These are phyloP conservation scores for Trichoderma lentiforme DNA, from an alignment of 2,329 filamentous ascomycete species.

Conservation along the genomic window DNA sequence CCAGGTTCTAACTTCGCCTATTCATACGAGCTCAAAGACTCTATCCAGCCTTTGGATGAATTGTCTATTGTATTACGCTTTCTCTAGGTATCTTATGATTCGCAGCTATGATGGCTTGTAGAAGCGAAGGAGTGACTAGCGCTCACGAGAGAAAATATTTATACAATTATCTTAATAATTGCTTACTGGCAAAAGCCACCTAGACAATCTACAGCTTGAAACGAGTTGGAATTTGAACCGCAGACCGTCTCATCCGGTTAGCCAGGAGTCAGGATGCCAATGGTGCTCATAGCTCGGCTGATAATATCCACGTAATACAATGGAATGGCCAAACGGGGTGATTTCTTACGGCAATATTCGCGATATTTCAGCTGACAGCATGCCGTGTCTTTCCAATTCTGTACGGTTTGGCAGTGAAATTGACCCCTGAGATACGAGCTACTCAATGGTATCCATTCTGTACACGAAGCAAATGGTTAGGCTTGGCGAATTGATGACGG, in stretches of 20 bases:
- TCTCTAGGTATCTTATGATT: background rate
- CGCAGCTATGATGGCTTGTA: background rate
- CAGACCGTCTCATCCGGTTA: background rate
- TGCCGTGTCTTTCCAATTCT: background rate
- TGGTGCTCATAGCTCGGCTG: background rate
- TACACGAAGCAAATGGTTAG: background rate
- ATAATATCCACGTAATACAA: background rate
- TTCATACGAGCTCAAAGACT: rapidly evolving
- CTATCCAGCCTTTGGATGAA: background rate
- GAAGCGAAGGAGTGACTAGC: background rate
- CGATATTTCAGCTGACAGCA: background rate
- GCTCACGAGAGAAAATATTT: background rate
- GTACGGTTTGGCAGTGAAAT: background rate
- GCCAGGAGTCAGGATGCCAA: background rate
- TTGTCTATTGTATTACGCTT: background rate
- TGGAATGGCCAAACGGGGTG: background rate
- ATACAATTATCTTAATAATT: background rate
- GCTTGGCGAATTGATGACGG: background rate
- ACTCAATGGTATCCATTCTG: background rate
- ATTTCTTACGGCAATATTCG: background rate
- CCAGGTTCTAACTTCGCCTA: background rate
- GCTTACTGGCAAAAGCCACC: background rate
- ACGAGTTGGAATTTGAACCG: background rate
- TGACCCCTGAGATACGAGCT: background rate
- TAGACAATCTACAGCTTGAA: background rate